Base-by-base conservation (phyloP, 1,139 yeast genomes). In the Diutina siamensis region DNA sequence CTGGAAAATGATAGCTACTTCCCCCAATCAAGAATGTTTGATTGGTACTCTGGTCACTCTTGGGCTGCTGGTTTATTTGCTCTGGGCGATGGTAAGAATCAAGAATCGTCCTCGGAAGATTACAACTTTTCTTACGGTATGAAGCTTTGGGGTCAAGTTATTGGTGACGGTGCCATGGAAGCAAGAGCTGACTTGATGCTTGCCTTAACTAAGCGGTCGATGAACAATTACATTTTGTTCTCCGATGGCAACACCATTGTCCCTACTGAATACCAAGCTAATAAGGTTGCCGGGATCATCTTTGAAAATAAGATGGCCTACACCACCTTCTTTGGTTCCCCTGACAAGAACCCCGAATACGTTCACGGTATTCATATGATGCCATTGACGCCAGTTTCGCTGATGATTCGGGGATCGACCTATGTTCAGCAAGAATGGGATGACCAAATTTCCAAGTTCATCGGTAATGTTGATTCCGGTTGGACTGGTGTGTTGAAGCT, bases 361-460 rank as follows among this genome's bases (percentile, higher is more conserved):
- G 88, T 92, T 47, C 97, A 89, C 57, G 96, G 97, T 58, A 89
- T 92, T 51, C 97, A 92, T 60, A 92, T 94, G 82, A 71, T 92
- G 49, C 95, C 98, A 21, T 68, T 86, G 44, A 87, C 95, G 0
- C 92, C 97, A 0, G 78, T 85, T 15, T 82, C 96, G 15, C 80
- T 94, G 0, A 79, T 74, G 51, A 72, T 88, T 41, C 75, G 97
- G 60, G 68, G 72, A 4, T 76, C 88, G 1, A 62, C 68, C 1
- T 92, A 79, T 62, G 95, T 83, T 17, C 56, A 68, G 53, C 79
- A 88, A 63, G 97, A 92, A 65, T 92, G 96, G 97, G 67, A 70
- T 15, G 67, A 70, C 47, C 65, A 65, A 53, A 60, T 84, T 20
- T 61, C 71, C 3, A 54, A 58, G 1, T 71, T 87, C 48, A 74